Percentiles rank a stretch among this genome's conserved stretches.
These are phyloP conservation scores for Kondoa malvinella DNA, from an alignment of 768 basidiomycete genomes.

Conservation along the genomic window DNA sequence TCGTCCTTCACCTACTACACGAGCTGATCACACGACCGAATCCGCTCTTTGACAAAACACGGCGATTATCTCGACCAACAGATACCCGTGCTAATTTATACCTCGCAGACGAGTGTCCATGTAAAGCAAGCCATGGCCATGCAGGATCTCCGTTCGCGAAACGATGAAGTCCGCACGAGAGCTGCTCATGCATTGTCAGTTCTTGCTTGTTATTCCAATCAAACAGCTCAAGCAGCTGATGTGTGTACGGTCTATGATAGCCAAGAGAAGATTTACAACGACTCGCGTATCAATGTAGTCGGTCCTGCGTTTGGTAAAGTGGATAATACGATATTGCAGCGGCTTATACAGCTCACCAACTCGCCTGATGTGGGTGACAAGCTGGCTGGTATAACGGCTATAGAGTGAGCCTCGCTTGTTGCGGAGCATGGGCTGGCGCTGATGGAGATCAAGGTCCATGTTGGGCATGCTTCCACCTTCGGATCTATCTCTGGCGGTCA, in stretches of 20 bases:
- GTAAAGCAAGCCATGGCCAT: no score
- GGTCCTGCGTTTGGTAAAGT: background rate
- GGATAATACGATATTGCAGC: background rate
- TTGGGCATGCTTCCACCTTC: slow-evolving; percentile 29
- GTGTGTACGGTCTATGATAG: no score
- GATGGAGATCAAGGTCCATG: slow-evolving; percentile 12
- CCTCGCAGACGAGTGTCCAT: no score
- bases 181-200: background rate
- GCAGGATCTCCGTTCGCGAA: background rate
- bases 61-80: no score
- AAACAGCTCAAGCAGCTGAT: no score
- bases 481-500: slow-evolving; percentile 64
- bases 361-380: slow-evolving; percentile 51
- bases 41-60: no score
- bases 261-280: background rate
- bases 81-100: no score
- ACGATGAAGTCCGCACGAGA: background rate
- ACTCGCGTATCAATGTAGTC: background rate
- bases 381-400: slow-evolving; percentile 71
- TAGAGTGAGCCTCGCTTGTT: slow-evolving; percentile 41
- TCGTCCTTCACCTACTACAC: no score
- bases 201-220: no score
- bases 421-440: background rate
- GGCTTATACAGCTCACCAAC: slow-evolving; percentile 22
- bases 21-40: no score